phyloP scores from a whole-genome alignment of 75 land plant genomes.

The Chamaecyparis obtusa region DNA sequence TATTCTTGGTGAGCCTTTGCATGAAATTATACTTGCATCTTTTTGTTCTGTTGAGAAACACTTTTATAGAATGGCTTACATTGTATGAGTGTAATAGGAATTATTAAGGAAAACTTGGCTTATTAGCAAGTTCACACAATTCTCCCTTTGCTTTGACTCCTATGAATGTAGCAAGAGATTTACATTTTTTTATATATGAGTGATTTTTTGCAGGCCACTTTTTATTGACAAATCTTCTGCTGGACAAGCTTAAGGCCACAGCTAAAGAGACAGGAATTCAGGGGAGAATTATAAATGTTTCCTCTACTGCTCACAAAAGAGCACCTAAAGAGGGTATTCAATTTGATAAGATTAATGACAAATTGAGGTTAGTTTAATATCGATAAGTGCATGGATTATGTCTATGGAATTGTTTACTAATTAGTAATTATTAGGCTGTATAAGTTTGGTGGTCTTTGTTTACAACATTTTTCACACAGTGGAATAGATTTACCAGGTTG shows the following conservation, averaged over 20 bases:
- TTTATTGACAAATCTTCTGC: slow-evolving; percentile 42
- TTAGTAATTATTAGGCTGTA: not conserved
- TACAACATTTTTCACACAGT: not conserved
- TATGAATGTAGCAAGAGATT: not conserved
- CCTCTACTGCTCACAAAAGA: slow-evolving; percentile 34
- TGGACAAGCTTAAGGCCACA: slow-evolving; percentile 50
- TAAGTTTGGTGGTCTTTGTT: not conserved
- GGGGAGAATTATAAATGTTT: slow-evolving; percentile 52
- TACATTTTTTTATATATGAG: not conserved
- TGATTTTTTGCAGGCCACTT: slow-evolving; percentile 47
- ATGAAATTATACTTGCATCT: not conserved
- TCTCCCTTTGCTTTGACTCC: not conserved
- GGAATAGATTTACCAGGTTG: not conserved
- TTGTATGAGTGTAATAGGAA: not conserved
- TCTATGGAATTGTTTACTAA: not conserved
- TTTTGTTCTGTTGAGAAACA: not conserved
- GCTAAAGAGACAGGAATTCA: slow-evolving; percentile 52
- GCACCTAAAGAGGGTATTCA: slow-evolving; percentile 29
- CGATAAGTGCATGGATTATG: not conserved
- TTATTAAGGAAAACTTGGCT: not conserved
- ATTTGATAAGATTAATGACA: slow-evolving; percentile 34
- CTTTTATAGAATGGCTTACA: not conserved
- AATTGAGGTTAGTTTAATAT: slow-evolving; percentile 14
- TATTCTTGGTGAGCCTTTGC: not conserved
- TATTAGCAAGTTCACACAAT: not conserved